Evolutionary conservation across 1,284 basidiomycete genomes (phyloP).

Genomic region (Fomes fomentarius): DNA sequence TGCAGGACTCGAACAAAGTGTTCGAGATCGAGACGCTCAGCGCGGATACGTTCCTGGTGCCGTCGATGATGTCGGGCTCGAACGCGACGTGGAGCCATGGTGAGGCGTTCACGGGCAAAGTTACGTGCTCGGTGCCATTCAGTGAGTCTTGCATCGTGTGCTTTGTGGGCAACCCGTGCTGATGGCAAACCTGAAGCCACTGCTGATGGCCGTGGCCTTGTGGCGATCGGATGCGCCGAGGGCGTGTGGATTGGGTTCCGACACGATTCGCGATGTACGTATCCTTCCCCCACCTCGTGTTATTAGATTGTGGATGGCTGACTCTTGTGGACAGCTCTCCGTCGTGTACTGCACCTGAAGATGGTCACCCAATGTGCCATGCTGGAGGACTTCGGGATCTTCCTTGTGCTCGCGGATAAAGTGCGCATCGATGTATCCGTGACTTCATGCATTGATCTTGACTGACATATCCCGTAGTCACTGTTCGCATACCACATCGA

Average conservation of each 20-base stretch:
- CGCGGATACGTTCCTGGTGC: constrained; percentile 81
- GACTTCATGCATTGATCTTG: neutral
- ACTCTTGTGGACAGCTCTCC: constrained; percentile 58
- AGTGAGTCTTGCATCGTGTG: constrained; percentile 52
- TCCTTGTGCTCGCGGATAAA: constrained; percentile 93
- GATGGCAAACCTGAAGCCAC: constrained; percentile 56
- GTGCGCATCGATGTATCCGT: constrained; percentile 40
- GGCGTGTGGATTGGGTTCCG: constrained; percentile 97
- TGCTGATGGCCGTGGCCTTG: constrained; percentile 79
- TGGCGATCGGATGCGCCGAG: constrained; percentile 93
- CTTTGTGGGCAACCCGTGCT: neutral
- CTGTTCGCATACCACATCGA: constrained; percentile 93
- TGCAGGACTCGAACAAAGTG: constrained; percentile 91
- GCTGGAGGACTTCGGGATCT: constrained; percentile 93
- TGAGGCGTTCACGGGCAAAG: constrained; percentile 81
- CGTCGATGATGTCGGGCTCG: constrained; percentile 51
- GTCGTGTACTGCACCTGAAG: constrained; percentile 88
- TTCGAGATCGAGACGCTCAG: constrained; percentile 90
- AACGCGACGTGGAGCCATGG: constrained; percentile 69
- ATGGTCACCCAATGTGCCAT: constrained; percentile 94
- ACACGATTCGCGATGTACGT: constrained; percentile 81
- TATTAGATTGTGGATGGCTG: neutral
- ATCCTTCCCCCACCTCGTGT: neutral
- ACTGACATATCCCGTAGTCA: constrained; percentile 42
- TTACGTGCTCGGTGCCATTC: constrained; percentile 93